Evolutionary conservation across 2,329 filamentous ascomycete species (phyloP).

Genomic region (Colletotrichum tropicicola): DNA sequence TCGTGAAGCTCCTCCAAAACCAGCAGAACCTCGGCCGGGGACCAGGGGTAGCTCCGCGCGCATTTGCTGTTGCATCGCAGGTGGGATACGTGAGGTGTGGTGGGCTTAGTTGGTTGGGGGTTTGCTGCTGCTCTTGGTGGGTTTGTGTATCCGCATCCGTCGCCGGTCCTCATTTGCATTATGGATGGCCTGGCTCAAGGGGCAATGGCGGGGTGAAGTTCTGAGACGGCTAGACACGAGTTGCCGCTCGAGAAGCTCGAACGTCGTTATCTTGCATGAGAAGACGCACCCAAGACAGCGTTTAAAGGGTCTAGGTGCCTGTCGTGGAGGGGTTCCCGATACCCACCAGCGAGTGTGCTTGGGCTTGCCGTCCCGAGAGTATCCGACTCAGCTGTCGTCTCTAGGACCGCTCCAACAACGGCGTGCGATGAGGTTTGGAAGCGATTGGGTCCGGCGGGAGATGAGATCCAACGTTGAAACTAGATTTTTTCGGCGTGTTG

Average conservation of each 20-base stretch:
- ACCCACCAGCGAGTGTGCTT: slow-evolving; percentile 7
- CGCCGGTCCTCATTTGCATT: neutral
- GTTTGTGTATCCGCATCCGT: neutral
- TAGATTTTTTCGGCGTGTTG: neutral
- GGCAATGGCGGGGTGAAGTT: neutral
- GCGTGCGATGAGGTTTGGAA: slow-evolving; percentile 6
- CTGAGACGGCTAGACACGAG: neutral
- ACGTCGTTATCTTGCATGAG: slow-evolving; percentile 27
- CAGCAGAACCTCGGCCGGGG: neutral
- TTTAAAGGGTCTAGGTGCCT: slow-evolving; percentile 13
- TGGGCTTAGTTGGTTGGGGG: neutral
- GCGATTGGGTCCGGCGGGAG: slow-evolving; percentile 9
- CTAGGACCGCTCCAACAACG: neutral
- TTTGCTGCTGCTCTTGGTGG: neutral
- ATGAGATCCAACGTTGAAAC: neutral
- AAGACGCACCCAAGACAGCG: neutral
- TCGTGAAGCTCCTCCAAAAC: neutral
- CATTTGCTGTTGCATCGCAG: neutral
- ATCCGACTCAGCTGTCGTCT: slow-evolving; percentile 8
- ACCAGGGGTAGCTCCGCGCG: neutral
- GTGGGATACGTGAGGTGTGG: slow-evolving; percentile 12
- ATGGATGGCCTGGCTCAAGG: slow-evolving; percentile 2
- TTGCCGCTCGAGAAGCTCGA: slow-evolving; percentile 10
- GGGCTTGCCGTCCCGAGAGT: slow-evolving; percentile 21
- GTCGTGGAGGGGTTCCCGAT: neutral